Percentiles rank a stretch among this genome's conserved stretches.
Conservation (phyloP, 306 rosid species). For the Corylus avellana region DNA sequence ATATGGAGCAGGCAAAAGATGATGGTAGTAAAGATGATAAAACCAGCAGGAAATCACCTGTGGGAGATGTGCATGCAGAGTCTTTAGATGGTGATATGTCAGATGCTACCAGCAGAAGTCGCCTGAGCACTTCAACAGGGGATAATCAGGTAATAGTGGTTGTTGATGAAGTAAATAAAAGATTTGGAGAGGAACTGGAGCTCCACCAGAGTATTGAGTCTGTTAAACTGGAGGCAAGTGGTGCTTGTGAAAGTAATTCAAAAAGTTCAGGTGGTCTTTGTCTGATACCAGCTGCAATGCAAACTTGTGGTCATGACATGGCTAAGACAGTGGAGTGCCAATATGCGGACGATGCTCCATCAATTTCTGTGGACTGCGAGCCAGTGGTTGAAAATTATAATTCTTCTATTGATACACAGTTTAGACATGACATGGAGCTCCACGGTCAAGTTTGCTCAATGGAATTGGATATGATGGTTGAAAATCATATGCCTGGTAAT, state of each 20-base stretch:
- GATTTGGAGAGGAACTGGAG: conserved; percentile 18
- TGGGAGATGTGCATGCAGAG: conserved; percentile 24
- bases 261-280: conserved; percentile 3
- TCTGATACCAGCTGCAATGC: conserved; percentile 14
- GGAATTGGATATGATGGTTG: conserved; percentile 28
- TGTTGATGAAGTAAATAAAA: conserved; percentile 27
- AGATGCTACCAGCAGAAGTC: conserved; percentile 11
- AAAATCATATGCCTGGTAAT: conserved; percentile 18
- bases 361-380: not conserved
- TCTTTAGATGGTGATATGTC: conserved; percentile 17
- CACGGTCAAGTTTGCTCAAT: conserved; percentile 1
- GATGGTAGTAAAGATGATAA: conserved; percentile 25
- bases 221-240: conserved; percentile 16
- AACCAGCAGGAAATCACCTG: conserved; percentile 23
- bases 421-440: conserved; percentile 10
- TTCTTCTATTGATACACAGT: conserved; percentile 12
- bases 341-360: not conserved
- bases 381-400: conserved; percentile 20
- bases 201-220: not conserved
- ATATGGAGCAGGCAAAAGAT: conserved; percentile 33
- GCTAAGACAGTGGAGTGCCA: conserved; percentile 19
- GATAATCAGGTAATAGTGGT: conserved; percentile 16
- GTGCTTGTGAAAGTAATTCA: conserved; percentile 22
- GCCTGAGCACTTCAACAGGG: conserved; percentile 16
- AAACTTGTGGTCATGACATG: conserved; percentile 19